Base-by-base conservation (phyloP, 2,329 filamentous ascomycete genomes). In the Calonectria hongkongensis region DNA sequence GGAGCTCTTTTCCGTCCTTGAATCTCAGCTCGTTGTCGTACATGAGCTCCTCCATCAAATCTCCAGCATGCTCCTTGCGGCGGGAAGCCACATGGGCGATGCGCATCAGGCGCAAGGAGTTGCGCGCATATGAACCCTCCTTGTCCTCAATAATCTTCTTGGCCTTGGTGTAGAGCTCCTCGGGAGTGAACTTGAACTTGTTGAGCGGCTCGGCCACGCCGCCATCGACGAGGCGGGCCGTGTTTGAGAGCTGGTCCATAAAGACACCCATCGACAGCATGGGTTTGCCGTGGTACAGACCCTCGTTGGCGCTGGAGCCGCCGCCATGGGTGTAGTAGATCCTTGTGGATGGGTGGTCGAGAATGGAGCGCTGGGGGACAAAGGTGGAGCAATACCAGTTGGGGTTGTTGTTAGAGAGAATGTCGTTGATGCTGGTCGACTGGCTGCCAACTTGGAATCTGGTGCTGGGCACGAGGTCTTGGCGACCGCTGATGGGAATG, bases 261-360 rank as follows among this genome's bases (percentile, higher is more conserved):
- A 84, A 87, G 71, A 84, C 82, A 0, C 81, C 81, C 25, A 87
- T 78, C 1, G 74, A 70, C 0, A 87, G 71, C 65, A 85, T 80
- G 0, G 82, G 82, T 1, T 77, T 82, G 0, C 85, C 85, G 60
- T 86, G 84, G 70, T 82, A 87, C 2, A 84, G 70, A 2, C 80
- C 81, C 73, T 87, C 86, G 58, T 87, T 87, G 36, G 83, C 84
- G 41, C 82, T 84, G 15, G 83, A 85, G 0, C 82, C 82, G 7
- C 86, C 86, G 3, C 83, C 85, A 54, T 87, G 86, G 0, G 84
- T 87, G 36, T 86, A 78, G 74, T 83, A 87, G 33, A 87, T 72
- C 8, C 69, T 73, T 16, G 82, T 84, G 25, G 76, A 75, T 0
- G 70, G 58, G 50, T 85, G 83, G 21, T 81, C 81, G 3, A 87